Evolutionary conservation across 495 filamentous ascomycete species (phyloP).

Genomic region (Sporormia fimetaria): DNA sequence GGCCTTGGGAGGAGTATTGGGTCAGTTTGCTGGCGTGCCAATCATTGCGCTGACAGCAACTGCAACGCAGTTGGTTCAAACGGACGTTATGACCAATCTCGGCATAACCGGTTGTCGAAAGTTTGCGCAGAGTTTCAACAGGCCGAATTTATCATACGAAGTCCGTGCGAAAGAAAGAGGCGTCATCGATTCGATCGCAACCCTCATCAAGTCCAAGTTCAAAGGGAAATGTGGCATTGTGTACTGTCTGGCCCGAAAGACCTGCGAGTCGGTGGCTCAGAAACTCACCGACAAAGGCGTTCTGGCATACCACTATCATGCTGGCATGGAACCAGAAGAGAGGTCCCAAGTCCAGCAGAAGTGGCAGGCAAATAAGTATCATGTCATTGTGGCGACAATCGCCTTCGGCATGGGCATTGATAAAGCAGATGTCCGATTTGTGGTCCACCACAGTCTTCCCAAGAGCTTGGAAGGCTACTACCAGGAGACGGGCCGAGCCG

Average conservation of each 20-base stretch:
- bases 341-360: slow-evolving; percentile 57
- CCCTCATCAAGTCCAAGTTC: slow-evolving; percentile 57
- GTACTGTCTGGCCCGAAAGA: slow-evolving; percentile 78
- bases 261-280: slow-evolving; percentile 67
- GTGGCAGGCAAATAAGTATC: slow-evolving; percentile 68
- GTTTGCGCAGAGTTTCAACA: slow-evolving; percentile 87
- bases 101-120: slow-evolving; percentile 61
- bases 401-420: slow-evolving; percentile 99
- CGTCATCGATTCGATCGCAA: slow-evolving; percentile 53
- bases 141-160: slow-evolving; percentile 81
- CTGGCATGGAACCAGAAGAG: slow-evolving; percentile 51
- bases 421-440: slow-evolving; percentile 88
- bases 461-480: slow-evolving; percentile 98
- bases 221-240: slow-evolving; percentile 73
- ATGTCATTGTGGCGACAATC: slow-evolving; percentile 97
- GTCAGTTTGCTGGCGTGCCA: slow-evolving; percentile 62
- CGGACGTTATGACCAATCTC: slow-evolving; percentile 82
- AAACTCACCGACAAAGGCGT: slow-evolving; percentile 52
- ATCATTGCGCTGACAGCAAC: slow-evolving; percentile 93
- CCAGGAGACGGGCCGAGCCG: slow-evolving; percentile 91
- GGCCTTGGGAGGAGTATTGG: slow-evolving; percentile 58
- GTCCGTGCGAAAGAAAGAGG: slow-evolving; percentile 51
- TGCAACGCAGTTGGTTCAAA: slow-evolving; percentile 81
- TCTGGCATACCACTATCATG: slow-evolving; percentile 76
- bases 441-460: slow-evolving; percentile 82